phyloP scores from a whole-genome alignment of 2,329 filamentous ascomycete genomes.

The Epichloe sibirici region DNA sequence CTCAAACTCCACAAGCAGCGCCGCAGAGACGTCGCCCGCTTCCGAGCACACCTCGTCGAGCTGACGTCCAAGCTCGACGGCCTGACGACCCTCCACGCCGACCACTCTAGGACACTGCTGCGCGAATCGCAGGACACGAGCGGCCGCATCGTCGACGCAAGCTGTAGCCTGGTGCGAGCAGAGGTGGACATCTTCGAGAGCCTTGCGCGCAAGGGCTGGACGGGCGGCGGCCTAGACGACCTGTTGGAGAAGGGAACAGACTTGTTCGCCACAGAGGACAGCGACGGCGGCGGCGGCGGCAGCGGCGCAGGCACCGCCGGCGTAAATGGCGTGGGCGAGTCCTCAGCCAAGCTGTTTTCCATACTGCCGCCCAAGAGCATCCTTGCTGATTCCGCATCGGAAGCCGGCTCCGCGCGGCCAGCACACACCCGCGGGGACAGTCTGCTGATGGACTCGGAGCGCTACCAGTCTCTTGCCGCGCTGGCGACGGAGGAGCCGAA shows the following conservation, averaged over 20 bases:
- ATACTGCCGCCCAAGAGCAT: constrained; percentile 54
- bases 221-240: constrained; percentile 53
- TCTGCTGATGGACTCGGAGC: constrained; percentile 37
- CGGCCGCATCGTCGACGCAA: constrained; percentile 48
- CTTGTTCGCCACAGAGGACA: constrained; percentile 39
- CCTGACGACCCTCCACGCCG: constrained; percentile 46
- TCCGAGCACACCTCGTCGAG: constrained; percentile 50
- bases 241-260: constrained; percentile 52
- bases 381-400: constrained; percentile 37
- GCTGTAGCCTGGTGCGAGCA: constrained; percentile 52
- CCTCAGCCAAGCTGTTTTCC: constrained; percentile 43
- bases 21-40: constrained; percentile 47
- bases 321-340: constrained; percentile 17
- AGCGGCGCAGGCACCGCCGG: neutral
- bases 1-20: constrained; percentile 48
- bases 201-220: constrained; percentile 55
- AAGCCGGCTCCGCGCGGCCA: constrained; percentile 17
- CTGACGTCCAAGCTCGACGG: constrained; percentile 51
- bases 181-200: constrained; percentile 60
- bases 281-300: constrained; percentile 11
- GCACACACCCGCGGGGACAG: constrained; percentile 39
- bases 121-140: constrained; percentile 55
- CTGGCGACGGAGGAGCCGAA: constrained; percentile 22
- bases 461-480: constrained; percentile 46
- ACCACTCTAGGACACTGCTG: constrained; percentile 46